Conservation (phyloP, 106 monocot species). For the Vanilla planifolia region DNA sequence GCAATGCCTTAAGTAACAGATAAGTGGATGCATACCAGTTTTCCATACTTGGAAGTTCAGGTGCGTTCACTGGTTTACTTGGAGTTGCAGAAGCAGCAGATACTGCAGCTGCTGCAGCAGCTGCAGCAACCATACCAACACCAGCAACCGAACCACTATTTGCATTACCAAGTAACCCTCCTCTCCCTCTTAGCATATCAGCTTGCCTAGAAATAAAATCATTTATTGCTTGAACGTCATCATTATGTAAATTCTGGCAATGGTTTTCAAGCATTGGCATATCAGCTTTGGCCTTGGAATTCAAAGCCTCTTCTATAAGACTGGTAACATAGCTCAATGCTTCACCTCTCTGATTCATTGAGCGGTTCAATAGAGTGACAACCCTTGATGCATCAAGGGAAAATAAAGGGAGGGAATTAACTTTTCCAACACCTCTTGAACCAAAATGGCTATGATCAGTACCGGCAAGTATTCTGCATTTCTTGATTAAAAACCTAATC, state of each 20-base stretch:
- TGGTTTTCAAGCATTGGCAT: slow-evolving; percentile 36
- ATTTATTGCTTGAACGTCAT: slow-evolving; percentile 69
- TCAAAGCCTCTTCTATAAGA: slow-evolving; percentile 41
- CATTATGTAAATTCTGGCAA: slow-evolving; percentile 31
- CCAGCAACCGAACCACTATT: slow-evolving; percentile 52
- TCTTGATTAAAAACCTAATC: slow-evolving; percentile 83
- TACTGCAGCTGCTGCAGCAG: slow-evolving; percentile 83
- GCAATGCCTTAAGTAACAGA: slow-evolving; percentile 38
- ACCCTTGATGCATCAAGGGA: slow-evolving; percentile 77
- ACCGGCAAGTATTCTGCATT: slow-evolving; percentile 55
- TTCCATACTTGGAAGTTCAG: slow-evolving; percentile 70
- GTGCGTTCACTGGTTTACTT: slow-evolving; percentile 48
- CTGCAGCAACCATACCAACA: slow-evolving; percentile 83
- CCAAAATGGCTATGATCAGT: slow-evolving; percentile 37
- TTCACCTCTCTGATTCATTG: slow-evolving; percentile 40
- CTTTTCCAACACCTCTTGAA: slow-evolving; percentile 39
- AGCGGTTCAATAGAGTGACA: slow-evolving; percentile 53
- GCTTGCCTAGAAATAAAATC: slow-evolving; percentile 81
- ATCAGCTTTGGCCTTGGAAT: slow-evolving; percentile 33
- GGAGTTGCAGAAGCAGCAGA: slow-evolving; percentile 55
- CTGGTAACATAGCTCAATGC: slow-evolving; percentile 56
- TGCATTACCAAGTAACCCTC: slow-evolving; percentile 46
- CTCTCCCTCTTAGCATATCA: slow-evolving; percentile 78
- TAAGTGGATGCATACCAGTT: slow-evolving; percentile 54
- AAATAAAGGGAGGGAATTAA: slow-evolving; percentile 59